phyloP scores from a whole-genome alignment of 306 rosid species.

The Sesbania bispinosa region DNA sequence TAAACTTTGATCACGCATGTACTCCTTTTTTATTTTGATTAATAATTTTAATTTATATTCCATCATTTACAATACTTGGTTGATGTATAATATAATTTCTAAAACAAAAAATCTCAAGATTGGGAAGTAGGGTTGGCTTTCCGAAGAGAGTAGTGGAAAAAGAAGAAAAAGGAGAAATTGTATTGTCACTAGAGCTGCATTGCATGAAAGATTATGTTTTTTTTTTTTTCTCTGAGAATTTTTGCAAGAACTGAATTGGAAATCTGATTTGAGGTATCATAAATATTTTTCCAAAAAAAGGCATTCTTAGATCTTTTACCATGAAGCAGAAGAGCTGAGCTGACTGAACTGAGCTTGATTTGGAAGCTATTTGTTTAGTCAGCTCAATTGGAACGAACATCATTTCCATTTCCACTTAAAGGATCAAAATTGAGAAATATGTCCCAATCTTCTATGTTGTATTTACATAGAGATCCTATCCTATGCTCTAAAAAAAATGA shows the following conservation, averaged over 20 bases:
- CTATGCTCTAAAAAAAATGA: conserved; percentile 24
- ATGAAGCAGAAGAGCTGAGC: neutral
- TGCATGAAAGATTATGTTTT: neutral
- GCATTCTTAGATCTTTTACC: no score
- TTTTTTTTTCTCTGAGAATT: neutral
- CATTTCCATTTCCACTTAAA: conserved; percentile 7
- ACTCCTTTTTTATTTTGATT: neutral
- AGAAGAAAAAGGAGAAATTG: neutral
- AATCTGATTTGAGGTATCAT: conserved; percentile 10
- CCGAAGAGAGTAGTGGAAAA: no score
- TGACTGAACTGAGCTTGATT: conserved; percentile 16
- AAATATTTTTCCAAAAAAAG: conserved; percentile 5
- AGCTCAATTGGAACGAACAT: no score
- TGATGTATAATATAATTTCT: neutral
- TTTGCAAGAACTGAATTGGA: neutral
- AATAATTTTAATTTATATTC: neutral
- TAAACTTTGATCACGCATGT: neutral
- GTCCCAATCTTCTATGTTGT: conserved; percentile 40
- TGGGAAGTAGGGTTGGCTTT: neutral
- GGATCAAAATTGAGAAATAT: conserved; percentile 33
- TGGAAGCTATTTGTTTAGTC: no score
- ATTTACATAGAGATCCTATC: conserved; percentile 68
- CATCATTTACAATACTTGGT: neutral
- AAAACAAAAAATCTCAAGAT: neutral
- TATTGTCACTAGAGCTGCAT: neutral